Percentiles rank a stretch among this genome's conserved stretches.
Evolutionary conservation across 768 basidiomycete genomes (phyloP).

Genomic region (Phaeotremella fagi): DNA sequence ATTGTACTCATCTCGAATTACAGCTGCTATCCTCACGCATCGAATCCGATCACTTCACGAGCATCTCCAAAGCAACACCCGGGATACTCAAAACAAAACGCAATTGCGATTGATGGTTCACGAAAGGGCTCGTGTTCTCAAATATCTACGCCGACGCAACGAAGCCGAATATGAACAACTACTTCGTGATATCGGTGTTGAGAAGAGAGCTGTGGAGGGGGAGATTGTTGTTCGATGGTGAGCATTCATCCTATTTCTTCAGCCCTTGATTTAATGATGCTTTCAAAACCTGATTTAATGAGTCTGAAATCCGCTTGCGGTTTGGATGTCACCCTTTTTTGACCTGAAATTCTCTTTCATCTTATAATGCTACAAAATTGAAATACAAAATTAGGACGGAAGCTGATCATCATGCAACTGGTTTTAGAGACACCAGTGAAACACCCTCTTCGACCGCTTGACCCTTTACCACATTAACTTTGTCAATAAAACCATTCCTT

Average conservation of each 20-base stretch:
- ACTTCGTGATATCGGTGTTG: conserved; percentile 69
- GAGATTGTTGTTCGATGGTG: conserved; percentile 62
- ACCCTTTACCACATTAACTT: conserved; percentile 72
- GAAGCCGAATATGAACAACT: conserved; percentile 59
- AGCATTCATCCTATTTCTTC: neutral
- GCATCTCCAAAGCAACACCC: conserved; percentile 61
- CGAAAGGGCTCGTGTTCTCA: conserved; percentile 73
- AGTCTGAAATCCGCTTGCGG: conserved; percentile 38
- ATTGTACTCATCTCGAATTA: neutral
- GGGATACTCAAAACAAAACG: conserved; percentile 69
- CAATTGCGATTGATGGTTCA: conserved; percentile 74
- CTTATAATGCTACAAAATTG: neutral
- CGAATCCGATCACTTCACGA: conserved; percentile 76
- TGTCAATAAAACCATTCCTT: conserved; percentile 62
- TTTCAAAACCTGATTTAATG: conserved; percentile 47
- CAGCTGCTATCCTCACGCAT: conserved; percentile 81
- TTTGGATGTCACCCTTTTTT: conserved; percentile 32
- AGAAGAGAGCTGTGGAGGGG: conserved; percentile 77
- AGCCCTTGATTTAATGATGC: conserved; percentile 21
- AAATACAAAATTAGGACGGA: neutral
- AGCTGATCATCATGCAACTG: conserved; percentile 4
- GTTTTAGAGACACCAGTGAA: conserved; percentile 23
- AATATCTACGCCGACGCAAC: conserved; percentile 56
- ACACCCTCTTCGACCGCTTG: conserved; percentile 77
- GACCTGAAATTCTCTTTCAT: conserved; percentile 10